These are phyloP conservation scores for Cylindrodendrum hubeiense DNA, from an alignment of 2,329 filamentous ascomycete species.

Conservation along the genomic window DNA sequence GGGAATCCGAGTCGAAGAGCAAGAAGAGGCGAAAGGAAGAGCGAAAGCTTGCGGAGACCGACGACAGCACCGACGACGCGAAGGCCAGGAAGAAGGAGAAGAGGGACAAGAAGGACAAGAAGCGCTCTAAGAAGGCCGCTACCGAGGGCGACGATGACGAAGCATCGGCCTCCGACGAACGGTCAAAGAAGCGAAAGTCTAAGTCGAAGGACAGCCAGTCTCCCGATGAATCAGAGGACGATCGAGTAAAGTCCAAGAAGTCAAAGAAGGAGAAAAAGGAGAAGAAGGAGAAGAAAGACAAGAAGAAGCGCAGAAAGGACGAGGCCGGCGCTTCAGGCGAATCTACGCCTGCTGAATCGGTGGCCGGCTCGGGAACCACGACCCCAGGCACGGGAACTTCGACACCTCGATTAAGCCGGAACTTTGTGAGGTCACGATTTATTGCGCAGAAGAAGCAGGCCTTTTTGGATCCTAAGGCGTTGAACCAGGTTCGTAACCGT, in stretches of 20 bases:
- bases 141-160: slow-evolving; percentile 38
- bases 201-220: slow-evolving; percentile 44
- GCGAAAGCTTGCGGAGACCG: slow-evolving; percentile 48
- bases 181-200: slow-evolving; percentile 51
- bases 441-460: slow-evolving; percentile 92
- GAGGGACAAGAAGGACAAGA: slow-evolving; percentile 58
- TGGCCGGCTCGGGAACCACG: slow-evolving; percentile 53
- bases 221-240: slow-evolving; percentile 43
- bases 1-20: slow-evolving; percentile 49
- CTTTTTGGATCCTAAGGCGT: slow-evolving; percentile 81
- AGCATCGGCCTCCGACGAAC: slow-evolving; percentile 40
- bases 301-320: slow-evolving; percentile 65
- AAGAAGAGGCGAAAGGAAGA: slow-evolving; percentile 55
- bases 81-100: slow-evolving; percentile 42
- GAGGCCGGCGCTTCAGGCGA: slow-evolving; percentile 45
- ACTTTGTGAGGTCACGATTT: slow-evolving; percentile 82
- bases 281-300: slow-evolving; percentile 57
- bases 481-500: slow-evolving; percentile 84
- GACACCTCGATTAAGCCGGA: slow-evolving; percentile 68
- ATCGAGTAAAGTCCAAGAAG: slow-evolving; percentile 48
- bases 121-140: slow-evolving; percentile 40
- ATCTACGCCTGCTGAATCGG: slow-evolving; percentile 44
- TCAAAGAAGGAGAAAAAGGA: slow-evolving; percentile 58
- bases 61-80: slow-evolving; percentile 31
- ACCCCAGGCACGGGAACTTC: slow-evolving; percentile 58